Percentiles rank a stretch among this genome's conserved stretches.
These are phyloP conservation scores for Thraustochytrium sp. DNA, from an alignment of 352 stramenopile species.

Conservation along the genomic window DNA sequence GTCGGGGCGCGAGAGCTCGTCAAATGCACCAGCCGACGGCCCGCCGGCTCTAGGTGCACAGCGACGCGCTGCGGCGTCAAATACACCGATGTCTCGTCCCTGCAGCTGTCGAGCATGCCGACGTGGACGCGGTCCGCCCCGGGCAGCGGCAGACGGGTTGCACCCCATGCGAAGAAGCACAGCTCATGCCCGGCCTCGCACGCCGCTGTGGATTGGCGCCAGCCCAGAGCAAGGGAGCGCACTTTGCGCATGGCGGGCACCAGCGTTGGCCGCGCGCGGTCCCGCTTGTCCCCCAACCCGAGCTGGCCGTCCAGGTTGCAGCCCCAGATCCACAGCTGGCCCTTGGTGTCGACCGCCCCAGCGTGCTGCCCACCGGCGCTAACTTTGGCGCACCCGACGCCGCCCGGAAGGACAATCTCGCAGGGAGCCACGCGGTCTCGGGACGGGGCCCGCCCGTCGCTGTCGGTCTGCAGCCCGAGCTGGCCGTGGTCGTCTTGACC, in stretches of 20 bases:
- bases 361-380: neutral
- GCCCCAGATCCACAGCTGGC: constrained; percentile 1
- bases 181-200: neutral
- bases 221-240: neutral
- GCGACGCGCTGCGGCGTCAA: neutral
- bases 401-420: neutral
- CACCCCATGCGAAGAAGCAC: neutral
- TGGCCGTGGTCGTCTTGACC: constrained; percentile 32
- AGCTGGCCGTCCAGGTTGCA: constrained; percentile 14
- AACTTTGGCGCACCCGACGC: neutral
- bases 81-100: neutral
- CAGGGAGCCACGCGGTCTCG: neutral
- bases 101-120: neutral
- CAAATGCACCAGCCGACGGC: neutral
- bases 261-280: neutral
- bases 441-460: too few relatives aligned
- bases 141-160: neutral
- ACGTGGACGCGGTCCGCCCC: neutral
- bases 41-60: neutral
- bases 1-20: neutral
- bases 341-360: neutral
- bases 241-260: neutral
- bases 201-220: neutral
- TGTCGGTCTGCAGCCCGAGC: too few relatives aligned
- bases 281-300: neutral